Evolutionary conservation across 2,329 filamentous ascomycete species (phyloP).

Genomic region (Aspergillus sp.): DNA sequence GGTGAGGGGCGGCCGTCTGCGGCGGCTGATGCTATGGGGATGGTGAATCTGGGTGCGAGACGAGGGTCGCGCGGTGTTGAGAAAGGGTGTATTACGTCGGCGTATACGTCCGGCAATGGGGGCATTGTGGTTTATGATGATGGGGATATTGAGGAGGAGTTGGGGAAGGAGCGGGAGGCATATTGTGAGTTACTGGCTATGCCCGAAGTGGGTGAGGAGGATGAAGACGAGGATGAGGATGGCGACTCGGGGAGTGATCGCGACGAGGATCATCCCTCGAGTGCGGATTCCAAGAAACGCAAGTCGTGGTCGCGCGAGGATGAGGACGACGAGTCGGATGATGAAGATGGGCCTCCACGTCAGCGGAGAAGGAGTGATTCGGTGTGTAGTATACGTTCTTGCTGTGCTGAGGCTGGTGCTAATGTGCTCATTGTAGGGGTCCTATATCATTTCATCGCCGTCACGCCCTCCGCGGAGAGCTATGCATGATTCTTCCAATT

Average conservation of each 20-base stretch:
- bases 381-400: conserved; percentile 49
- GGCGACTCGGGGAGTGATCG: conserved; percentile 61
- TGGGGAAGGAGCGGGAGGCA: conserved; percentile 72
- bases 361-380: conserved; percentile 87
- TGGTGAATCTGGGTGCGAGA: conserved; percentile 41
- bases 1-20: conserved; percentile 55
- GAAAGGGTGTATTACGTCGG: conserved; percentile 69
- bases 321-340: conserved; percentile 66
- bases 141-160: conserved; percentile 85
- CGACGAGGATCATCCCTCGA: conserved; percentile 51
- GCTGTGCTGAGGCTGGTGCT: conserved; percentile 5
- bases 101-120: conserved; percentile 76
- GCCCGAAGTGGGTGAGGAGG: conserved; percentile 81
- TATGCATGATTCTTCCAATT: conserved; percentile 46
- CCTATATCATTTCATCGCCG: conserved; percentile 44
- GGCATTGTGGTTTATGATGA: conserved; percentile 95
- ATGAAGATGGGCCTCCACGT: conserved; percentile 72
- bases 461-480: conserved; percentile 45
- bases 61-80: conserved; percentile 67
- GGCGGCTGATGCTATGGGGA: conserved; percentile 52
- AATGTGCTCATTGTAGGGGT: conserved; percentile 31
- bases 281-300: conserved; percentile 61
- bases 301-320: conserved; percentile 76
- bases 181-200: conserved; percentile 86
- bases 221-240: conserved; percentile 64